Evolutionary conservation across 208 protist genomes (phyloP).

Genomic region (Leishmania guyanensis): DNA sequence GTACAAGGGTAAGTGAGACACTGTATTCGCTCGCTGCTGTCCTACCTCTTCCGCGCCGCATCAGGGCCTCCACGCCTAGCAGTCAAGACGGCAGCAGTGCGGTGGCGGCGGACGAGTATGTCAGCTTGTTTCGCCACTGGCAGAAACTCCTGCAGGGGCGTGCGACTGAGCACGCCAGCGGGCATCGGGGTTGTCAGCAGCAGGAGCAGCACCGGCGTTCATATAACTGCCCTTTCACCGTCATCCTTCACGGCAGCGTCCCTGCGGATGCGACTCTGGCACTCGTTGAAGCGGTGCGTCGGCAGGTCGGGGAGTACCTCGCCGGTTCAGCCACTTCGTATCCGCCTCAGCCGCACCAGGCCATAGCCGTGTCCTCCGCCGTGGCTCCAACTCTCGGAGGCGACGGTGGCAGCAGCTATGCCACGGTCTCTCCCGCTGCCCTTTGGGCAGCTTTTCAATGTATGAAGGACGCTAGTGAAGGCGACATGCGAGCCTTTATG

Average conservation of each 20-base stretch:
- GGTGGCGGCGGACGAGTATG: conserved; percentile 1
- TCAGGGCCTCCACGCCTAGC: not conserved
- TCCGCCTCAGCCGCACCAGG: not conserved
- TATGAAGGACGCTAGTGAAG: conserved; percentile 8
- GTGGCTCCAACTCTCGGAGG: not conserved
- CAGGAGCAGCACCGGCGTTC: not conserved
- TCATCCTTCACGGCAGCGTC: conserved; percentile 1
- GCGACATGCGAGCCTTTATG: conserved; percentile 19
- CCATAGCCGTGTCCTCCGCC: not conserved
- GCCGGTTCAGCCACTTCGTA: conserved; percentile 11
- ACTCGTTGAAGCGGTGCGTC: conserved; percentile 1
- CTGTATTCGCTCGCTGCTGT: conserved; percentile 3
- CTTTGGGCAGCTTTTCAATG: conserved; percentile 18
- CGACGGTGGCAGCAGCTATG: not conserved
- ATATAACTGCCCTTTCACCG: not conserved
- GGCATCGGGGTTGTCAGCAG: not conserved
- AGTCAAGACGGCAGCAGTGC: not conserved
- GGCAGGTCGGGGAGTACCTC: conserved; percentile 13
- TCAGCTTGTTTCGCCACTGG: conserved; percentile 6
- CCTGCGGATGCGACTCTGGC: not conserved
- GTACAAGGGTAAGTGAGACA: conserved; percentile 2
- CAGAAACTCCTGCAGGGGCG: not conserved
- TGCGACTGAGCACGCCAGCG: not conserved
- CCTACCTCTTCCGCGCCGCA: conserved; percentile 1
- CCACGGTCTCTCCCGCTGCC: conserved; percentile 2